A percentile compares a stretch with the other conserved stretches of the same genome.
Evolutionary conservation across 768 basidiomycete genomes (phyloP).

Genomic region (Fistulinella prunicolor): DNA sequence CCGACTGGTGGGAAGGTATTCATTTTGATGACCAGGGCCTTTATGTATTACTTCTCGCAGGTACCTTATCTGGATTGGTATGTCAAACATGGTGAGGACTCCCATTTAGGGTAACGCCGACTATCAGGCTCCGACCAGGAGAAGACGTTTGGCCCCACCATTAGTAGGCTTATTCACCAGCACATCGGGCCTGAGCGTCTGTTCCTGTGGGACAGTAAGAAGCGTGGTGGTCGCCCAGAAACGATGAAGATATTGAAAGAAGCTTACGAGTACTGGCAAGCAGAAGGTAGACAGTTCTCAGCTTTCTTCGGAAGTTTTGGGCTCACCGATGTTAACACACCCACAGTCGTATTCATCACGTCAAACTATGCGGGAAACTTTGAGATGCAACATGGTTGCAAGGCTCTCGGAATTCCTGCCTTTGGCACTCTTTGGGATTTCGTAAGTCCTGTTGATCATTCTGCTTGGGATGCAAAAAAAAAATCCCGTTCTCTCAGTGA

Average conservation of each 20-base stretch:
- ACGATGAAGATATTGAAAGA: conserved; percentile 75
- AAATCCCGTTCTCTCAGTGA: conserved; percentile 20
- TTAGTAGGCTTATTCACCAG: conserved; percentile 66
- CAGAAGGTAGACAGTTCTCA: conserved; percentile 54
- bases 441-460: conserved; percentile 27
- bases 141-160: conserved; percentile 81
- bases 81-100: conserved; percentile 16
- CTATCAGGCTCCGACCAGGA: conserved; percentile 73
- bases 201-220: conserved; percentile 75
- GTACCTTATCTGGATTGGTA: conserved; percentile 80
- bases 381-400: conserved; percentile 79
- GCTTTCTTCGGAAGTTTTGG: not conserved
- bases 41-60: conserved; percentile 33
- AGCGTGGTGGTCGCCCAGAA: conserved; percentile 71
- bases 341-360: conserved; percentile 72
- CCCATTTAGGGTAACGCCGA: conserved; percentile 10
- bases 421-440: conserved; percentile 76
- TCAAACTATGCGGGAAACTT: conserved; percentile 79
- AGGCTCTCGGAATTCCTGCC: conserved; percentile 61
- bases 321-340: not conserved
- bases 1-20: conserved; percentile 52
- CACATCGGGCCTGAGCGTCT: conserved; percentile 72
- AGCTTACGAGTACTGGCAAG: conserved; percentile 63
- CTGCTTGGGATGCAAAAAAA: conserved; percentile 1
- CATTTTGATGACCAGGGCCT: not conserved